A percentile compares a stretch with the other conserved stretches of the same genome.
phyloP scores from a whole-genome alignment of 805 yeast genomes.

The Brettanomyces custersianus region DNA sequence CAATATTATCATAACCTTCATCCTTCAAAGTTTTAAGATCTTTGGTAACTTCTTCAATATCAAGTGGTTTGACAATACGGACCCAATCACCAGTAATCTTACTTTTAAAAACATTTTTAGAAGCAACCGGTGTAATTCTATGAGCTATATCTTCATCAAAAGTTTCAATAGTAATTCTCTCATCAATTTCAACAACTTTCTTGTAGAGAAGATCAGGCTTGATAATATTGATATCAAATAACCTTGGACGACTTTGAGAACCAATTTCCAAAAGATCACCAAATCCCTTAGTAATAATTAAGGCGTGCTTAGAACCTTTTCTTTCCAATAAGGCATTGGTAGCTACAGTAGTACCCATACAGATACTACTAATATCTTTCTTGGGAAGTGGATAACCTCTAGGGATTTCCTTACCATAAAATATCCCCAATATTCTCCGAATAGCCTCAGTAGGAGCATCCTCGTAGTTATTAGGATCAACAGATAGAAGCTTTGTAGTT shows the following conservation, averaged over 20 bases:
- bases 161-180: conserved; percentile 78
- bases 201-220: conserved; percentile 68
- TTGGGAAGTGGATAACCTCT: conserved; percentile 54
- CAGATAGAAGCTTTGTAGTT: conserved; percentile 73
- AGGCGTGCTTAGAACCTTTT: conserved; percentile 82
- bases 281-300: conserved; percentile 83
- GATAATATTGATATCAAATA: conserved; percentile 71
- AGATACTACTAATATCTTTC: conserved; percentile 51
- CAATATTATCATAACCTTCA: conserved; percentile 59
- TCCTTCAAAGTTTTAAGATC: conserved; percentile 37
- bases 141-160: conserved; percentile 63
- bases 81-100: conserved; percentile 56
- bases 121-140: conserved; percentile 17
- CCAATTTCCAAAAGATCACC: conserved; percentile 78
- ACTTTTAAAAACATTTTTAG: conserved; percentile 39
- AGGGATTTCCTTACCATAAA: conserved; percentile 46
- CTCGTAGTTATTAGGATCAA: conserved; percentile 76
- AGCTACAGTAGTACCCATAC: conserved; percentile 95
- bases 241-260: conserved; percentile 84
- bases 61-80: conserved; percentile 44
- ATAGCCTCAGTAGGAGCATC: conserved; percentile 95
- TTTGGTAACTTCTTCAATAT: conserved; percentile 31
- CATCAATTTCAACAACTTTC: conserved; percentile 76
- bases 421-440: conserved; percentile 60
- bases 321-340: conserved; percentile 91